Base-by-base conservation (phyloP, 2,329 filamentous ascomycete species). In the Fusarium paranaense region DNA sequence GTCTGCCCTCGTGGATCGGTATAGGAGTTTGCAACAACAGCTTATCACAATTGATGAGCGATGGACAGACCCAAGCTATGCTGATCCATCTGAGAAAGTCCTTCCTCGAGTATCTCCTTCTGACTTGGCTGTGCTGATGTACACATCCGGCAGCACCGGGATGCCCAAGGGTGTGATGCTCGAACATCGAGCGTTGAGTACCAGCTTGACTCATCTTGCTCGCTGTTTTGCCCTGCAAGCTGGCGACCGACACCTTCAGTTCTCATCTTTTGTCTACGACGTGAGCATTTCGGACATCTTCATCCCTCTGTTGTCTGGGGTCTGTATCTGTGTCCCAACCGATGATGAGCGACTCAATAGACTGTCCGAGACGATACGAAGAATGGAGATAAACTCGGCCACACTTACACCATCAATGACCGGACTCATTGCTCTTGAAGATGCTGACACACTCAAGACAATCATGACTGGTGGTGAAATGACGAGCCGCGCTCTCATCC, bases 71-170 rank as follows among this genome's bases (percentile, higher is more conserved):
- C n/a, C 27, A 47, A 11, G 5, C 6, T 2, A 54, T 3, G 1
- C 1, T 20, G 18, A 10, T 4, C 9, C 5, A 30, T 5, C 10
- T 5, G 4, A 20, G 0, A 7, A 16, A 3, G 4, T 1, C 0
- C 50, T 54, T 32, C 18, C 50, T 14, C 27, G 5, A 20, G 50
- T 1, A n/a, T 54, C 50, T 9, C n/a, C 50, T 5, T 54, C 27
- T 4, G 50, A 54, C 11, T 20, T 54, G 50, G 50, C 50, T 32
- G 50, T 54, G 0, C 2, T 54, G 27, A 54, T 54, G 27, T 54
- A 54, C 27, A 54, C 50, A 54, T 54, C 50, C 6, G 50, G 50
- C 4, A 54, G 50, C 1, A 33, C 50, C 5, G 50, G 50, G 3
- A 32, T 20, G 11, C 50, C 50, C 0, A 54, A 54, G 27, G 50